Evolutionary conservation across 768 basidiomycete genomes (phyloP).

Genomic region (Rhodotorula paludigena): DNA sequence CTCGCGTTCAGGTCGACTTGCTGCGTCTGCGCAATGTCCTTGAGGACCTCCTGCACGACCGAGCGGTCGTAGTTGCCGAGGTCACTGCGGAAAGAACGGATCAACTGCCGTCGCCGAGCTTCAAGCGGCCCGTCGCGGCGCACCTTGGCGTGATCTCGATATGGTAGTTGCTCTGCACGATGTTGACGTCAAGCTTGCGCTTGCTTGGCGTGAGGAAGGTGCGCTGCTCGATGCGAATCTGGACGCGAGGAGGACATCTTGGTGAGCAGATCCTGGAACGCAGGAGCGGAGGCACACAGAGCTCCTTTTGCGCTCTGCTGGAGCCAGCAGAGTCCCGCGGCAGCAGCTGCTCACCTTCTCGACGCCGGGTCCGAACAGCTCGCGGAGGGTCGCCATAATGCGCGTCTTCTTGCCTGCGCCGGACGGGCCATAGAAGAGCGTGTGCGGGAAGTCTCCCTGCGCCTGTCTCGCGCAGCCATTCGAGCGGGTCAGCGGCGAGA

Average conservation of each 20-base stretch:
- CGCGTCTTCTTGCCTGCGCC: slow-evolving; percentile 98
- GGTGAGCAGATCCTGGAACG: not conserved
- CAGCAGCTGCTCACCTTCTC: slow-evolving; percentile 63
- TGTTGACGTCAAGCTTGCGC: slow-evolving; percentile 88
- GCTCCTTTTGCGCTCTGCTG: not conserved
- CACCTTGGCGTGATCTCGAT: slow-evolving; percentile 96
- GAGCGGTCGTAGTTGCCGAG: slow-evolving; percentile 91
- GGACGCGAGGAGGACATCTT: not conserved
- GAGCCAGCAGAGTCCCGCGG: not conserved
- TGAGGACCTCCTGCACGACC: slow-evolving; percentile 92
- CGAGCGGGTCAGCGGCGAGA: slow-evolving; percentile 19
- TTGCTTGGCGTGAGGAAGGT: slow-evolving; percentile 90
- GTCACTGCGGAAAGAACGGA: slow-evolving; percentile 57
- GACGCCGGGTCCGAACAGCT: slow-evolving; percentile 83
- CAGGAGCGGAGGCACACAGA: not conserved
- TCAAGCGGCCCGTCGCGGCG: slow-evolving; percentile 32
- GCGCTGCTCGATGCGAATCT: slow-evolving; percentile 97
- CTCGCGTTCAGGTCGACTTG: slow-evolving; percentile 93
- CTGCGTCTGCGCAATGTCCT: slow-evolving; percentile 98
- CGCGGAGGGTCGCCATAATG: slow-evolving; percentile 78
- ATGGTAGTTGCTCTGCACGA: slow-evolving; percentile 96
- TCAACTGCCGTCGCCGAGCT: not conserved
- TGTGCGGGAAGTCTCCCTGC: slow-evolving; percentile 90
- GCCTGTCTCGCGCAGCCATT: slow-evolving; percentile 54
- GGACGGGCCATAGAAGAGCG: slow-evolving; percentile 94